These are phyloP conservation scores for Diplodia intermedia DNA, from an alignment of 2,329 filamentous ascomycete genomes.

Conservation along the genomic window DNA sequence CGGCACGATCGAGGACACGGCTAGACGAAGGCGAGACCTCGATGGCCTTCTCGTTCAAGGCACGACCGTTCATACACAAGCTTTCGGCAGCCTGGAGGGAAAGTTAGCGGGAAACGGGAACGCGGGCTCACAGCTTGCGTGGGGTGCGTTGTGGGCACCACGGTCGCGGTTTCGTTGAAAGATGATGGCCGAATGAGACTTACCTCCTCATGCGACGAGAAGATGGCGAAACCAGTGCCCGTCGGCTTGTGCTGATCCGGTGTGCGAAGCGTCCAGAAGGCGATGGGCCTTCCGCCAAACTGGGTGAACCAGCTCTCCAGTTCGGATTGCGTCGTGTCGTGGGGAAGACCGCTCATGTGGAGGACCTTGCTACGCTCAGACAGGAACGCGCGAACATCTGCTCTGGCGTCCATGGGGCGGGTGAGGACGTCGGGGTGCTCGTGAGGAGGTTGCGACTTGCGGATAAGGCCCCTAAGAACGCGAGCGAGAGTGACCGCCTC, in stretches of 20 bases:
- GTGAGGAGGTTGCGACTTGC: slow-evolving; percentile 92
- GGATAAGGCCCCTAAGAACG: slow-evolving; percentile 88
- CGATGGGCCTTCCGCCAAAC: slow-evolving; percentile 95
- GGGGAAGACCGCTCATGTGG: slow-evolving; percentile 95
- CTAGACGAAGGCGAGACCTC: slow-evolving; percentile 98
- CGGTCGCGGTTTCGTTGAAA: slow-evolving; percentile 28
- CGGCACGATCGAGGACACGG: slow-evolving; percentile 91
- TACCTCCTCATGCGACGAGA: slow-evolving; percentile 99
- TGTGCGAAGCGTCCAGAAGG: slow-evolving; percentile 97
- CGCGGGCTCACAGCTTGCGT: background rate
- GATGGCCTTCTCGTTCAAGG: slow-evolving; percentile 97
- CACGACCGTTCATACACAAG: slow-evolving; percentile 98
- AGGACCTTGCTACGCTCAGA: slow-evolving; percentile 97
- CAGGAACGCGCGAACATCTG: slow-evolving; percentile 94
- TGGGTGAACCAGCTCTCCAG: slow-evolving; percentile 99
- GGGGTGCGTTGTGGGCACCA: background rate
- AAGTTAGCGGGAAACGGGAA: slow-evolving; percentile 2
- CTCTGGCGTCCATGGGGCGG: slow-evolving; percentile 93
- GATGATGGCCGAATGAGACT: slow-evolving; percentile 48
- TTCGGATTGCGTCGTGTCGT: slow-evolving; percentile 98
- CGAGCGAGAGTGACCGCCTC: slow-evolving; percentile 93
- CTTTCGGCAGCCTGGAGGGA: slow-evolving; percentile 83
- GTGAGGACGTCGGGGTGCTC: slow-evolving; percentile 95
- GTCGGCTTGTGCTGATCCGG: slow-evolving; percentile 99
- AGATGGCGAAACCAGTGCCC: slow-evolving; percentile 95